phyloP scores from a whole-genome alignment of 805 yeast genomes.

The Metschnikowia orientalis region DNA sequence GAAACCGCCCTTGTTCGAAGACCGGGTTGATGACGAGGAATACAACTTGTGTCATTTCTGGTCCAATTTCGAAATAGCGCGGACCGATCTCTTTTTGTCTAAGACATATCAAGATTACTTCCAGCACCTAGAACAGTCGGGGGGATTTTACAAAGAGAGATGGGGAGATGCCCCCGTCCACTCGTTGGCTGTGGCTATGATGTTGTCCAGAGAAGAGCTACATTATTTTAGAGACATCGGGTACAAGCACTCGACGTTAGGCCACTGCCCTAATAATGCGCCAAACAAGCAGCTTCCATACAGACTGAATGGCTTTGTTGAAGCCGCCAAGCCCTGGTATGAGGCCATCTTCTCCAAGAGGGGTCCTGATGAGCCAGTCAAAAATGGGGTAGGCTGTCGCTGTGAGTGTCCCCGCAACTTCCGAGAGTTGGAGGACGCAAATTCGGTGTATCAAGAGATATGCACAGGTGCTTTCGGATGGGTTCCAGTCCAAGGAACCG shows the following conservation, averaged over 20 bases:
- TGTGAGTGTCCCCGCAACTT: constrained; percentile 64
- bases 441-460: constrained; percentile 49
- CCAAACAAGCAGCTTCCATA: constrained; percentile 25
- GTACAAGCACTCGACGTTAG: constrained; percentile 72
- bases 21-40: constrained; percentile 60
- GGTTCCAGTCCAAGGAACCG: constrained; percentile 18
- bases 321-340: constrained; percentile 28
- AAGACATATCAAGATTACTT: constrained; percentile 64
- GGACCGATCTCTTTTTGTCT: constrained; percentile 68
- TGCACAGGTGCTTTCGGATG: constrained; percentile 38
- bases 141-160: constrained; percentile 86
- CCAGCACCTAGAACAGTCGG: constrained; percentile 59
- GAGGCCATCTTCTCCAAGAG: constrained; percentile 3
- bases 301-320: constrained; percentile 24
- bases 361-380: constrained; percentile 27
- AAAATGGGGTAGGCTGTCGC: constrained; percentile 72
- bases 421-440: constrained; percentile 52
- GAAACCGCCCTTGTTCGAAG: constrained; percentile 36
- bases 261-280: constrained; percentile 73
- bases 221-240: constrained; percentile 95
- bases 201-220: constrained; percentile 61
- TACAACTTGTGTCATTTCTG: constrained; percentile 85
- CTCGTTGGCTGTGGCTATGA: constrained; percentile 77
- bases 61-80: constrained; percentile 91
- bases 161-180: constrained; percentile 99